phyloP scores from a whole-genome alignment of 192 early-diverging fungal species.

The Coemansia sp. region DNA sequence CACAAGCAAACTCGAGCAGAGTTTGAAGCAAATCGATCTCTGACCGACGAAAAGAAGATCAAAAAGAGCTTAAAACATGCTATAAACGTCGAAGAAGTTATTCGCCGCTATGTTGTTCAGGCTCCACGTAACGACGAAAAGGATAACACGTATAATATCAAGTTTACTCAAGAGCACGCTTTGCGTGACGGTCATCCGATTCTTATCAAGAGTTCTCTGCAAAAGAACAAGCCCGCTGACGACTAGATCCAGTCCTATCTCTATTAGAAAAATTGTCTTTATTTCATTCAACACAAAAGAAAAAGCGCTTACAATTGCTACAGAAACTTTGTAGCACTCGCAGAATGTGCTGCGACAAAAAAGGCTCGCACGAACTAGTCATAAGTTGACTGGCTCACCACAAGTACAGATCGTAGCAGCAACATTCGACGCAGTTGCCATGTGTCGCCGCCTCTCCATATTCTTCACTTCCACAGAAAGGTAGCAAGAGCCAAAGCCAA shows the following conservation, averaged over 20 bases:
- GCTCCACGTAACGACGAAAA: slow-evolving; percentile 32
- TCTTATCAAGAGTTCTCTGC: slow-evolving; percentile 43
- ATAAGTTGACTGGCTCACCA: no score
- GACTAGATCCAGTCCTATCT: neutral
- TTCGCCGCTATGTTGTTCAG: slow-evolving; percentile 51
- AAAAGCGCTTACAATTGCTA: neutral
- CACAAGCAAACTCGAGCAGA: slow-evolving; percentile 41
- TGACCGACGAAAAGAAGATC: slow-evolving; percentile 42
- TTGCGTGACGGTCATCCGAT: slow-evolving; percentile 49
- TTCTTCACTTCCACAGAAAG: neutral
- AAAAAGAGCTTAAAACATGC: slow-evolving; percentile 45
- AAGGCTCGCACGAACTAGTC: no score
- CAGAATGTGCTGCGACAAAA: no score
- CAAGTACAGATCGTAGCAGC: neutral
- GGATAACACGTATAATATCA: slow-evolving; percentile 38
- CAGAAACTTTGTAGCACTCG: no score
- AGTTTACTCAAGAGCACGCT: slow-evolving; percentile 45
- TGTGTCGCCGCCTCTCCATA: neutral
- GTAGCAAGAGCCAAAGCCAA: neutral
- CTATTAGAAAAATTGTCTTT: neutral
- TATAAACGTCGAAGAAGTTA: slow-evolving; percentile 39
- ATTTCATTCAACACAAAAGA: neutral
- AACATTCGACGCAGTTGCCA: neutral
- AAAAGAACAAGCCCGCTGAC: slow-evolving; percentile 13
- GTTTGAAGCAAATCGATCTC: slow-evolving; percentile 29